Conservation (phyloP, 768 basidiomycete species). For the Strobilomyces echinocephalus region DNA sequence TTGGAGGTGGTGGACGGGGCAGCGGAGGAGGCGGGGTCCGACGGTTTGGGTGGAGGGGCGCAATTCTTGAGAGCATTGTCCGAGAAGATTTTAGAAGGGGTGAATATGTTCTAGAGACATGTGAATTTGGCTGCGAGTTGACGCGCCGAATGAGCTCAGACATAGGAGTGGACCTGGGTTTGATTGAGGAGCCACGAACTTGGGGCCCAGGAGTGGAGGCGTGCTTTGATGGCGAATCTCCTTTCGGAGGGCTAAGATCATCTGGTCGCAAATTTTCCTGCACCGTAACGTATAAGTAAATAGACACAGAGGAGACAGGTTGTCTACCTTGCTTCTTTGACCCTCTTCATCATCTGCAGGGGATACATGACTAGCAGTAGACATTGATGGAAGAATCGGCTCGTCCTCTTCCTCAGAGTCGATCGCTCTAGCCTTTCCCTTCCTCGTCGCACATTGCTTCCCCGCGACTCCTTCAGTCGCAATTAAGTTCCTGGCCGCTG, state of each 20-base stretch:
- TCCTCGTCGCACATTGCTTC: conserved; percentile 15
- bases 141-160: conserved; percentile 71
- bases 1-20: conserved; percentile 65
- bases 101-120: conserved; percentile 43
- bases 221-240: conserved; percentile 2
- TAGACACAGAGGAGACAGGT: not conserved
- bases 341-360: conserved; percentile 2
- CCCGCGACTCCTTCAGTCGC: conserved; percentile 20
- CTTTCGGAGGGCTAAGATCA: conserved; percentile 1
- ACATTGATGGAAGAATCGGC: not conserved
- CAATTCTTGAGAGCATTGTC: conserved; percentile 59
- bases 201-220: conserved; percentile 8
- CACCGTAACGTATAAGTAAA: not conserved
- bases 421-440: conserved; percentile 28
- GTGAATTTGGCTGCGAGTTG: conserved; percentile 62
- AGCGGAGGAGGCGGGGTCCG: conserved; percentile 68
- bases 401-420: conserved; percentile 28
- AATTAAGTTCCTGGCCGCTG: not conserved
- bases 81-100: conserved; percentile 64
- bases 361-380: not conserved
- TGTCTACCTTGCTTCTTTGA: conserved; percentile 15
- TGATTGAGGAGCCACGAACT: conserved; percentile 38
- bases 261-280: conserved; percentile 14
- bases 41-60: conserved; percentile 70
- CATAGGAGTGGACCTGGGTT: conserved; percentile 60